Base-by-base conservation (phyloP, 2,329 filamentous ascomycete species). In the Fusarium temperatum region DNA sequence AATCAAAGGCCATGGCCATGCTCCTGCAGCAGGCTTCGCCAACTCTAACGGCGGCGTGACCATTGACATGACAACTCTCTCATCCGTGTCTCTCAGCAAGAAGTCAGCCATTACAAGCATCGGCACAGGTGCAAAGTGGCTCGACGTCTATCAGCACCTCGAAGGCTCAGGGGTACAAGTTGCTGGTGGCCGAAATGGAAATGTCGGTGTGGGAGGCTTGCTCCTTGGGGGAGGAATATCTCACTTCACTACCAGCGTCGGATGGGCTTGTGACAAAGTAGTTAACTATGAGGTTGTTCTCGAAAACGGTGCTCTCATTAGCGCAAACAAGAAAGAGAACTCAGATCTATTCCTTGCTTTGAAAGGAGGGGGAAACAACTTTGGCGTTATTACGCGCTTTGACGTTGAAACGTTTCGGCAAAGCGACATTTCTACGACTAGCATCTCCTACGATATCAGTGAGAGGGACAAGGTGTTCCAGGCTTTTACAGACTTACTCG, bases 251-350 rank as follows among this genome's bases (percentile, higher is more conserved):
- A 66, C 63, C 5, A 7, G 35, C 1, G 20, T 53, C 0, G 65
- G 65, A 6, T 68, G 56, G 18, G 63, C 53, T n/a, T 67, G 65
- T n/a, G 65, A 68, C 17, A 51, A 8, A 11, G 63, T 68, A 7
- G 4, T 53, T 1, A 67, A 58, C 1, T 68, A 61, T 11, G n/a
- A 67, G 14, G 17, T 61, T 5, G 35, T 61, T 0, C 45, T 67
- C 5, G 17, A 35, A 0, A 47, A 44, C 2, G 53, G 65, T 3
- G 6, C 56, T 3, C 26, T 61, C 0, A 4, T 61, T 2, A 61
- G 11, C 2, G 28, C 39, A 3, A 35, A 53, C 6, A 30, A 47
- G 4, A 24, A 53, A 1, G 22, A 7, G 2, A 41, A 67, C 2
- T 3, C 6, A 1, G 54, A 61, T 4, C 7, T 68, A 1, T 61